Base-by-base conservation (phyloP, 163 green algal species). In the Chlamydomonas reinhardtii region DNA sequence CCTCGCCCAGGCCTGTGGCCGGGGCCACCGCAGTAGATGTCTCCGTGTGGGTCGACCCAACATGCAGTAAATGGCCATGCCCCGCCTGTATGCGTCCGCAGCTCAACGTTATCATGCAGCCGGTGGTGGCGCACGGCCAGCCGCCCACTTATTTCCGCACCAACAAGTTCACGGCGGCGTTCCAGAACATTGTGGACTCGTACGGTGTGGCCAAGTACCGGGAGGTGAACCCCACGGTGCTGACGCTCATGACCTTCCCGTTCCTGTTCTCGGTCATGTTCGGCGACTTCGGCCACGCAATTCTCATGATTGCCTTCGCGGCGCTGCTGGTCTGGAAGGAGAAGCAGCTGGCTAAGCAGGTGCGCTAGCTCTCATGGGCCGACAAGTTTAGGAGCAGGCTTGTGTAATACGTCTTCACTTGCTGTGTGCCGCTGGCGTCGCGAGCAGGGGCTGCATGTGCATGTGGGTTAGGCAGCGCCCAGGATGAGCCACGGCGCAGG, bases 201-300 rank as follows among this genome's bases (percentile, higher is more conserved):
- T 98, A 98, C 73, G 96, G 96, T 77, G 92, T 98, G 43, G 96
- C 95, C 2, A 91, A 95, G 15, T 99, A 99, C 90, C 90, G 95
- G 4, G 94, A 96, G 88, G 97, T 93, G 66, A 99, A 99, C 91
- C 97, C 97, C 2, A 90, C 94, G 12, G 93, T 98, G 29, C 98
- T 98, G 83, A 98, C 97, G 76, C 97, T 99, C 75, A 94, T 99
- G 74, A 99, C 97, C 71, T 99, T 99, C 89, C 97, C 97, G 29
- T 99, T 99, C 93, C 91, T 99, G 27, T 99, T 99, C 78, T 96
- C 97, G 20, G 94, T 99, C 90, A 99, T 99, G 97, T 99, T 99
- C 93, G 97, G 97, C 65, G 97, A 99, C 90, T 92, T 99, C 62
- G 98, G 97, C 0, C 98, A 99, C 87, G 98, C 95, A 43, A 85